phyloP scores from a whole-genome alignment of 139 green algal genomes.

The Coelastrella sp. region DNA sequence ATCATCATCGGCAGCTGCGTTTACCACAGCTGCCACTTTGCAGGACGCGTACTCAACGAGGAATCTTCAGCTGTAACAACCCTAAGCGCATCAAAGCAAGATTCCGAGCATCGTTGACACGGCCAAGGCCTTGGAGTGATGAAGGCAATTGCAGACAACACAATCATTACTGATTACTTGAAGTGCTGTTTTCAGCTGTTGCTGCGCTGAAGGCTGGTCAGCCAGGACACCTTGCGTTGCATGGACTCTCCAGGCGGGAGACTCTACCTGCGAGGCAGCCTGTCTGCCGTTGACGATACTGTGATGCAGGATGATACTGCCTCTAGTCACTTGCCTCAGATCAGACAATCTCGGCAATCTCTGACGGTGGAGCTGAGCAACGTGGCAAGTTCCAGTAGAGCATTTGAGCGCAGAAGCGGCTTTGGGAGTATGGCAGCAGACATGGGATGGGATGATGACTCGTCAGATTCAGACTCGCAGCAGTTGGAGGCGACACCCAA shows the following conservation, averaged over 20 bases:
- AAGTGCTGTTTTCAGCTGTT: too few relatives aligned
- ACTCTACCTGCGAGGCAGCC: background rate
- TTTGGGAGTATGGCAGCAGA: background rate
- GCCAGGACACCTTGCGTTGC: background rate
- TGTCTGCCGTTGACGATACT: background rate
- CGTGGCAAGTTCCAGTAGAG: slow-evolving; percentile 10
- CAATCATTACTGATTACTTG: too few relatives aligned
- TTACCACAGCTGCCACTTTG: background rate
- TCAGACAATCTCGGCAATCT: background rate
- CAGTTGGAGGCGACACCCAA: background rate
- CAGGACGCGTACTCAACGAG: background rate
- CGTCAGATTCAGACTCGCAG: slow-evolving; percentile 9
- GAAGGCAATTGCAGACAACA: background rate
- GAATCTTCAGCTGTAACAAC: slow-evolving; percentile 9
- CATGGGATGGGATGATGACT: slow-evolving; percentile 20
- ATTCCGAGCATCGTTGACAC: background rate
- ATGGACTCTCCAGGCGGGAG: background rate
- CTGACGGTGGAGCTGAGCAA: slow-evolving; percentile 19
- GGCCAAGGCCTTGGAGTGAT: background rate
- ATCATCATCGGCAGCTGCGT: background rate
- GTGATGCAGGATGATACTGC: background rate
- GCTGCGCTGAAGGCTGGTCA: background rate
- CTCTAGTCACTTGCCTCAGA: background rate
- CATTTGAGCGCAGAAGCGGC: background rate
- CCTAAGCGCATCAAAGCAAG: background rate